Percentiles rank a stretch among this genome's conserved stretches.
Evolutionary conservation across 1,284 basidiomycete genomes (phyloP).

Genomic region (Puccinia polysora): DNA sequence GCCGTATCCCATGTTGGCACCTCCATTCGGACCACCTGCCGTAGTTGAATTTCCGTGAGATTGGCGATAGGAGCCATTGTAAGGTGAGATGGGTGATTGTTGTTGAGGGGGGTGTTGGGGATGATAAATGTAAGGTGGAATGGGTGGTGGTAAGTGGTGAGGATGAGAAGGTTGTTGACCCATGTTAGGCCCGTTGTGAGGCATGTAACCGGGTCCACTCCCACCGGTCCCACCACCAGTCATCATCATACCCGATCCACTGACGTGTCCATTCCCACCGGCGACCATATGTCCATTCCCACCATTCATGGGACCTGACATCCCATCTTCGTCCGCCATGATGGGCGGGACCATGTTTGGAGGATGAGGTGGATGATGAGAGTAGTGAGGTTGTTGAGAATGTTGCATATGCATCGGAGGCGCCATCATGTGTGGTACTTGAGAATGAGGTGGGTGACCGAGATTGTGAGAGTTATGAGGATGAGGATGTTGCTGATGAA

Average conservation of each 20-base stretch:
- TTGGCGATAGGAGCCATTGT: conserved; percentile 18
- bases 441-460: neutral
- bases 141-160: neutral
- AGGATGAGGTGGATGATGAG: neutral
- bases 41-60: neutral
- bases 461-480: neutral
- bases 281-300: neutral
- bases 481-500: conserved; percentile 10
- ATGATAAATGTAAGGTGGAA: conserved; percentile 21
- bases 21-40: neutral
- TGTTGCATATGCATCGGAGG: neutral
- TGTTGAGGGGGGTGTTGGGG: conserved; percentile 14
- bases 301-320: neutral
- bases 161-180: neutral
- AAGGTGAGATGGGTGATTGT: conserved; percentile 18
- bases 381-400: neutral
- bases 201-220: neutral
- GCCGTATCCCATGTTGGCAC: neutral
- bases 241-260: neutral
- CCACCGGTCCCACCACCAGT: neutral
- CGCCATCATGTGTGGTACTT: neutral
- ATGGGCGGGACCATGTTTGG: neutral
- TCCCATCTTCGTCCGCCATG: conserved; percentile 14
- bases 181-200: neutral
- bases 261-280: too few species aligned